A percentile compares a stretch with the other conserved stretches of the same genome.
Conservation (phyloP, 805 yeast genomes). For the Schizosaccharomyces cryophilus region DNA sequence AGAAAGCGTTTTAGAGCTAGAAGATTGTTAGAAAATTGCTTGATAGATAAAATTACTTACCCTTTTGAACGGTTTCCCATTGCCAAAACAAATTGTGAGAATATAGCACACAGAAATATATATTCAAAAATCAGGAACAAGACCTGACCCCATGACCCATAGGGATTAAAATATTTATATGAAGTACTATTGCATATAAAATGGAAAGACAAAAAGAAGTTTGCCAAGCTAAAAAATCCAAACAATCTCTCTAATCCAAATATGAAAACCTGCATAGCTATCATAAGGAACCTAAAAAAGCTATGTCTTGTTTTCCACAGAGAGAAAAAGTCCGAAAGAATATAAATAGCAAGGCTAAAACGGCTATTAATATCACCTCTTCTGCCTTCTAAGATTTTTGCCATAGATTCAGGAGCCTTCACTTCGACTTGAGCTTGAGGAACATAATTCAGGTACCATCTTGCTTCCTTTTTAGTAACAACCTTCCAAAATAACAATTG, state of each 20-base stretch:
- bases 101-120: neutral
- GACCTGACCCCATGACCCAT: constrained; percentile 5
- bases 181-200: constrained; percentile 62
- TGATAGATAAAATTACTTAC: constrained; percentile 19
- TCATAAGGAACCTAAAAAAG: constrained; percentile 34
- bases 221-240: constrained; percentile 82
- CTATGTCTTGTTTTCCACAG: constrained; percentile 61
- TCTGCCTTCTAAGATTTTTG: constrained; percentile 75
- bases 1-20: constrained; percentile 9
- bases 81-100: constrained; percentile 38
- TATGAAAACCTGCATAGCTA: constrained; percentile 59
- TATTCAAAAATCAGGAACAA: constrained; percentile 3
- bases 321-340: constrained; percentile 50
- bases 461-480: constrained; percentile 53
- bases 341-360: constrained; percentile 77
- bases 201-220: constrained; percentile 65
- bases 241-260: constrained; percentile 50
- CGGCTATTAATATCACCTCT: constrained; percentile 95
- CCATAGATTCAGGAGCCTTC: constrained; percentile 71
- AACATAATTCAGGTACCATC: constrained; percentile 67
- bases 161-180: constrained; percentile 28
- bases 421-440: constrained; percentile 78
- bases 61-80: constrained; percentile 91
- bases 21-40: neutral
- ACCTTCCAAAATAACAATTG: constrained; percentile 84